Evolutionary conservation across 2,329 filamentous ascomycete species (phyloP).

Genomic region (Fusarium duplospermum): DNA sequence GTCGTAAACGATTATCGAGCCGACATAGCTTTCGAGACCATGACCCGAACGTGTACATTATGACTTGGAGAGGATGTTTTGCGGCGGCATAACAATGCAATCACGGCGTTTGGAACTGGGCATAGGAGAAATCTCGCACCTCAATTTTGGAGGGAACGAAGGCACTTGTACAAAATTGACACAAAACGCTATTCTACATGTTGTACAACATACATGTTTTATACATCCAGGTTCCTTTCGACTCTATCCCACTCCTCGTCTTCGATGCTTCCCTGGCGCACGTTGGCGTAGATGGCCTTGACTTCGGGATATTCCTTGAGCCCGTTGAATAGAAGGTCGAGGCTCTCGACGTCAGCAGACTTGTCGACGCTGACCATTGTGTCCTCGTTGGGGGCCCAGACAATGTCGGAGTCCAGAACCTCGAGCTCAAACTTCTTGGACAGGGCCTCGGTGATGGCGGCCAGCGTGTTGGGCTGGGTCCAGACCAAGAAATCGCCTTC

Average conservation of each 20-base stretch:
- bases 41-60: slow-evolving; percentile 36
- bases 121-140: slow-evolving; percentile 28
- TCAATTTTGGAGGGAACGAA: slow-evolving; percentile 29
- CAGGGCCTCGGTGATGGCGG: slow-evolving; percentile 59
- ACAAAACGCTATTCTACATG: slow-evolving; percentile 29
- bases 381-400: slow-evolving; percentile 87
- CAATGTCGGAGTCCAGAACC: slow-evolving; percentile 80
- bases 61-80: slow-evolving; percentile 9
- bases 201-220: slow-evolving; percentile 53
- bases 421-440: slow-evolving; percentile 72
- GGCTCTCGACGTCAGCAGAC: slow-evolving; percentile 62
- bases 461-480: slow-evolving; percentile 51
- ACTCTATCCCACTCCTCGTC: slow-evolving; percentile 67
- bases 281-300: slow-evolving; percentile 83
- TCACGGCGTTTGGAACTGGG: slow-evolving; percentile 42
- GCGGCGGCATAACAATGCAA: slow-evolving; percentile 28
- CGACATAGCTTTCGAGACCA: slow-evolving; percentile 4
- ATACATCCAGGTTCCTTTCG: slow-evolving; percentile 64
- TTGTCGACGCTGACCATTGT: slow-evolving; percentile 74
- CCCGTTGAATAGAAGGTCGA: slow-evolving; percentile 69
- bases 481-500: slow-evolving; percentile 76
- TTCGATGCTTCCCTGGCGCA: slow-evolving; percentile 60
- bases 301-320: slow-evolving; percentile 78
- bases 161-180: slow-evolving; percentile 35
- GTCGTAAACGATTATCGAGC: slow-evolving; percentile 20